Evolutionary conservation across 1,284 basidiomycete genomes (phyloP).

Genomic region (Termitomyces sp.): DNA sequence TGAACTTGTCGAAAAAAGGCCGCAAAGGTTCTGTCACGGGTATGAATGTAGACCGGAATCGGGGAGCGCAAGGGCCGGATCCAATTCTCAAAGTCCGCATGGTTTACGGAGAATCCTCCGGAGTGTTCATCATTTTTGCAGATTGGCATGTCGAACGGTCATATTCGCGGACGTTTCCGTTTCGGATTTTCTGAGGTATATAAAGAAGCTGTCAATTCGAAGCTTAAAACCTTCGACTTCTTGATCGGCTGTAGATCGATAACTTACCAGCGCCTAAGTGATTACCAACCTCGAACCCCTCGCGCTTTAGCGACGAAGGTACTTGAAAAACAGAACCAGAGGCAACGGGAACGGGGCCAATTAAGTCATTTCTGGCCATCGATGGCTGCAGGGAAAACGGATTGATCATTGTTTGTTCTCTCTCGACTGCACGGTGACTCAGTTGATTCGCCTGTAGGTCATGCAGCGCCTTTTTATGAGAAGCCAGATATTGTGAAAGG

Average conservation of each 20-base stretch:
- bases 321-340: neutral
- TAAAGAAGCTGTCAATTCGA: neutral
- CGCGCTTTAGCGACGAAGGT: neutral
- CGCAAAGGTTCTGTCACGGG: too few species aligned
- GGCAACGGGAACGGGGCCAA: neutral
- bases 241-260: neutral
- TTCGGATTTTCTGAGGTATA: neutral
- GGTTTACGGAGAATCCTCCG: too few species aligned
- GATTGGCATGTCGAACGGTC: too few species aligned
- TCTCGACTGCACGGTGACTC: neutral
- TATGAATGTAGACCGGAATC: too few species aligned
- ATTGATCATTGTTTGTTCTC: neutral
- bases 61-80: too few species aligned
- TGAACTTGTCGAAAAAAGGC: too few species aligned
- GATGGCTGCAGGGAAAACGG: neutral
- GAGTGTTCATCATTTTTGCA: too few species aligned
- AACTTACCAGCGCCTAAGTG: neutral
- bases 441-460: neutral
- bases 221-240: neutral
- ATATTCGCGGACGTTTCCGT: neutral
- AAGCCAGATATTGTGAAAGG: conserved; percentile 8
- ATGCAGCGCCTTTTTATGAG: neutral
- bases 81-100: too few species aligned
- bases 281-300: neutral
- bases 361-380: neutral